Conservation (phyloP, 805 yeast genomes). For the Starmerella vitae region DNA sequence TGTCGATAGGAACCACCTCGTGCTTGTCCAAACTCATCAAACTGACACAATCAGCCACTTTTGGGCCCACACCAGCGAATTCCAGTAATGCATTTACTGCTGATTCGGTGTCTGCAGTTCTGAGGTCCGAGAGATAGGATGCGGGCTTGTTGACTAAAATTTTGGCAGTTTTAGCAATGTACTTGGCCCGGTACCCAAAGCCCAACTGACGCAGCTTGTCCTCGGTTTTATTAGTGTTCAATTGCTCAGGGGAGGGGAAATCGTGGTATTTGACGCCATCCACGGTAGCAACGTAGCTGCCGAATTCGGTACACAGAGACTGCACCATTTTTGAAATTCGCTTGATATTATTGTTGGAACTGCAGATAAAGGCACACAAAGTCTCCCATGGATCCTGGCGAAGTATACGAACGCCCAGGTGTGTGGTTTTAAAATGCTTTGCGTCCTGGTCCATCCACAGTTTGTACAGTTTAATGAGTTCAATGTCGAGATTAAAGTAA, state of each 20-base stretch:
- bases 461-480: conserved; percentile 39
- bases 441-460: conserved; percentile 51
- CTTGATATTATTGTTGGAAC: conserved; percentile 90
- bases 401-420: conserved; percentile 67
- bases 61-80: conserved; percentile 88
- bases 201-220: conserved; percentile 33
- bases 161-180: conserved; percentile 62
- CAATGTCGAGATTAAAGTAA: conserved; percentile 57
- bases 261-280: conserved; percentile 48
- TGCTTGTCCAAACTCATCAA: conserved; percentile 81
- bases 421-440: conserved; percentile 19
- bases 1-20: conserved; percentile 86
- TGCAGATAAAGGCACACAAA: conserved; percentile 76
- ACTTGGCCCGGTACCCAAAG: conserved; percentile 89
- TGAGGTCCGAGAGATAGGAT: conserved; percentile 31
- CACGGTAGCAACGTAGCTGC: conserved; percentile 41
- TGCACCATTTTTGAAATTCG: conserved; percentile 89
- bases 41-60: conserved; percentile 94
- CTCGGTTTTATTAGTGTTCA: conserved; percentile 30
- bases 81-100: conserved; percentile 48
- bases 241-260: conserved; percentile 55
- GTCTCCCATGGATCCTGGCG: conserved; percentile 98
- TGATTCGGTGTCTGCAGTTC: conserved; percentile 36
- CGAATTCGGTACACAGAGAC: conserved; percentile 55
- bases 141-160: conserved; percentile 33